A percentile compares a stretch with the other conserved stretches of the same genome.
Conservation (phyloP, 2,329 filamentous ascomycete species). For the Pyrenophora seminiperda region DNA sequence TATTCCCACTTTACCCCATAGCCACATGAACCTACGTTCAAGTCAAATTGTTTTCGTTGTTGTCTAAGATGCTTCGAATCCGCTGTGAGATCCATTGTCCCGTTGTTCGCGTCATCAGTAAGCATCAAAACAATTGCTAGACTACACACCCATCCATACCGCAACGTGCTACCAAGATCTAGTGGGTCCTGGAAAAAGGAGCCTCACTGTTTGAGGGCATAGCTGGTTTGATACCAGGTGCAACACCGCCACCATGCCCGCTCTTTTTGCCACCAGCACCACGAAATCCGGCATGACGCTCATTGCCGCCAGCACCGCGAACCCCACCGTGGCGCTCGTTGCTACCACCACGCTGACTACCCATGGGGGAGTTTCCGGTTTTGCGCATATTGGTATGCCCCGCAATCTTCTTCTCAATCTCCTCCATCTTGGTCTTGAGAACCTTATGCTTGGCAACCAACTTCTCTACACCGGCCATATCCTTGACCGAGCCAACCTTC, state of each 20-base stretch:
- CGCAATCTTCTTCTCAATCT: slow-evolving; percentile 12
- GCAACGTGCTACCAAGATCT: not conserved
- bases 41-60: not conserved
- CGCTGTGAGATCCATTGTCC: not conserved
- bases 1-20: not conserved
- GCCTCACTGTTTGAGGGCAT: not conserved
- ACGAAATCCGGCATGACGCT: too few relatives aligned
- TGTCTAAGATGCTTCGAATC: not conserved
- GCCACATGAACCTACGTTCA: not conserved
- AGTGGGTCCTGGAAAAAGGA: not conserved
- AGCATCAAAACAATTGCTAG: too few relatives aligned
- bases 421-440: slow-evolving; percentile 13
- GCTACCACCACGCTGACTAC: not conserved
- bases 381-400: not conserved
- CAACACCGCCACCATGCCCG: not conserved
- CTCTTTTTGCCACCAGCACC: not conserved
- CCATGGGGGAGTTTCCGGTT: not conserved
- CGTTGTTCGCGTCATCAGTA: too few relatives aligned
- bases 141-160: not conserved
- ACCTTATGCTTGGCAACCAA: slow-evolving; percentile 10
- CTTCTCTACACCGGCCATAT: slow-evolving; percentile 4
- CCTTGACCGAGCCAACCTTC: not conserved
- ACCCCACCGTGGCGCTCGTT: not conserved
- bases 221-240: not conserved
- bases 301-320: not conserved